Evolutionary conservation across 257 asterid species (phyloP).

Genomic region (Solanum stenotomum): DNA sequence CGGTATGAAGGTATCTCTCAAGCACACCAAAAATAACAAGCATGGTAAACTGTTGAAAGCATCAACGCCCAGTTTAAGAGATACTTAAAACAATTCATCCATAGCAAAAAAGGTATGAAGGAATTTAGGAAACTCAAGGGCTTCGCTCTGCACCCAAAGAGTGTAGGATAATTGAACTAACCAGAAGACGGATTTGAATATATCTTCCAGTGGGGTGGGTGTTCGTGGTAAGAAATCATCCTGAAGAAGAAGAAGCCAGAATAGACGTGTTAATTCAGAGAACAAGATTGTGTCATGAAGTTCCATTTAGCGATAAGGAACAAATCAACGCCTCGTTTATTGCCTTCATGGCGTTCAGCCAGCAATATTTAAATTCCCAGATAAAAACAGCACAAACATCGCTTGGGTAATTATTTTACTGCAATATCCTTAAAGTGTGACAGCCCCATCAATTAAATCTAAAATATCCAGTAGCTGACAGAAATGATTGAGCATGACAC

Average conservation of each 20-base stretch:
- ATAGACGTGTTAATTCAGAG: background rate
- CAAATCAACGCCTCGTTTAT: background rate
- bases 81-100: conserved; percentile 18
- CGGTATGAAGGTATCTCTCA: conserved; percentile 93
- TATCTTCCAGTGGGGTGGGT: conserved; percentile 88
- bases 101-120: conserved; percentile 1
- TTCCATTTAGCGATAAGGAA: background rate
- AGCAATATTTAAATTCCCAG: background rate
- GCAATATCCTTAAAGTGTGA: background rate
- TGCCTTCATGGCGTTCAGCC: background rate
- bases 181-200: conserved; percentile 90
- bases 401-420: background rate
- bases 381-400: background rate
- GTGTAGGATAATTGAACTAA: conserved; percentile 23
- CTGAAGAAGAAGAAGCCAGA: conserved; percentile 24
- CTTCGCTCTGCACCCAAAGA: background rate
- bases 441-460: background rate
- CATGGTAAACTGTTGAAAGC: conserved; percentile 96
- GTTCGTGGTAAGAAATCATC: conserved; percentile 98
- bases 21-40: conserved; percentile 70
- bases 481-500: background rate
- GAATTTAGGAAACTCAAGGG: background rate
- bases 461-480: background rate
- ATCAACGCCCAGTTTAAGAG: conserved; percentile 42
- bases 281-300: background rate